Evolutionary conservation across 1,284 basidiomycete genomes (phyloP).

Genomic region (Ganoderma lingzhi): DNA sequence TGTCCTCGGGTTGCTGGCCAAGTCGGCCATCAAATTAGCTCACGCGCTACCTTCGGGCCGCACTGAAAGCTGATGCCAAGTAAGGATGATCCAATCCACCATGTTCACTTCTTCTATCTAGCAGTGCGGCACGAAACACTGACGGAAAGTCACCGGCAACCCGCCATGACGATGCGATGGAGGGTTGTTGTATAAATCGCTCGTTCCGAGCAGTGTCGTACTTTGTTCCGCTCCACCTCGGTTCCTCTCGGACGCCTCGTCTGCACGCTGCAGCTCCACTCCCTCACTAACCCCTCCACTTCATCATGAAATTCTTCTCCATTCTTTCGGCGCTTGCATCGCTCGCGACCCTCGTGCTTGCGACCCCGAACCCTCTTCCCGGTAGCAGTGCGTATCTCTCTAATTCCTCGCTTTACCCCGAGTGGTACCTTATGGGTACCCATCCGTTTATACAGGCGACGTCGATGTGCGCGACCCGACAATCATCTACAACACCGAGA

Average conservation of each 20-base stretch:
- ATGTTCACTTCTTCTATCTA: background rate
- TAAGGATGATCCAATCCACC: background rate
- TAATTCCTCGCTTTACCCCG: background rate
- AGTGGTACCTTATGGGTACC: background rate
- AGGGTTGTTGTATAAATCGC: background rate
- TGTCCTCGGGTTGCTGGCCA: background rate
- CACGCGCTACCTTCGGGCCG: background rate
- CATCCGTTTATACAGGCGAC: background rate
- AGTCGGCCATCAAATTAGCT: background rate
- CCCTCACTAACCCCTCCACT: background rate
- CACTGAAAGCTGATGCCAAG: background rate
- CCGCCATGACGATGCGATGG: background rate
- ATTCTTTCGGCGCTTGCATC: background rate
- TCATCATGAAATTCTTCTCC: background rate
- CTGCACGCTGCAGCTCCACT: background rate
- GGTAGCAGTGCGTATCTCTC: background rate
- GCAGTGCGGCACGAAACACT: background rate
- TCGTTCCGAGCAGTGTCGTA: background rate
- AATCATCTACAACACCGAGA: background rate
- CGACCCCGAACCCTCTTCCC: background rate
- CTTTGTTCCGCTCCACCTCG: background rate
- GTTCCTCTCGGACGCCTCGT: background rate
- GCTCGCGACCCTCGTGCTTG: background rate
- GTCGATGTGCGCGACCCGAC: background rate
- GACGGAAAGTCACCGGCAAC: background rate